Evolutionary conservation across 768 basidiomycete genomes (phyloP), one percentile per base, ranked within the genome.

Genomic region (Trametopsis cervina): DNA sequence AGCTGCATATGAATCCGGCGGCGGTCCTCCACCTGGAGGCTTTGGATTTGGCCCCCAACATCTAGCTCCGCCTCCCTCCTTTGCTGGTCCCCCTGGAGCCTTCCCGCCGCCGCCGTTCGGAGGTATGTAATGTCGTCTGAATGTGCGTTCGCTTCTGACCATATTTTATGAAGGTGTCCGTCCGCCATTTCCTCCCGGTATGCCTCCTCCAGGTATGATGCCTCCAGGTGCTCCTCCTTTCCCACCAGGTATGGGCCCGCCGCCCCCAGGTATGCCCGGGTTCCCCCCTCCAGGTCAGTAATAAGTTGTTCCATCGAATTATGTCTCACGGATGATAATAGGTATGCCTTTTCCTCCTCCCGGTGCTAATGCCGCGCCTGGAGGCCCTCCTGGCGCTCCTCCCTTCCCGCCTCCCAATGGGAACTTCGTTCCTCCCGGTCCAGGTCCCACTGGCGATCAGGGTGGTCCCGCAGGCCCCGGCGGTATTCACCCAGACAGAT

Each of bases 1-100:
- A 29, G 83, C 87, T 18, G 83, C 88, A 21, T 96, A 95, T 61
- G 95, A 98, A 68, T 78, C 76, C 23, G 82, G 87, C 37, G 83
- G 83, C 44, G 87, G 87, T 2, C 89, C 89, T 35, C 89, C 89
- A 55, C 87, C 87, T 10, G 89, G 89, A 44, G 89, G 89, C 3
- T 91, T 90, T 54, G 86, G 86, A 6, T 89, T 89, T 56, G 86
- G 86, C 20, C 86, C 88, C 35, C 87, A 87, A 51, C 86, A 89
- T 65, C 71, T 89, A 43, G 77, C 75, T 4, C 60, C 63, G n/a
- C 54, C 46, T 3, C 56, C 51, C 2, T 59, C 69, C 15, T 78
- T 75, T 44, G 74, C 73, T 46, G 73, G 70, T 2, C 75, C 71
- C 60, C 80, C 76, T 3, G 75, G 71, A 33, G 13, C 73, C 69